Base-by-base conservation (phyloP, 176 grass and related monocot genomes). In the Triticum dicoccoides region DNA sequence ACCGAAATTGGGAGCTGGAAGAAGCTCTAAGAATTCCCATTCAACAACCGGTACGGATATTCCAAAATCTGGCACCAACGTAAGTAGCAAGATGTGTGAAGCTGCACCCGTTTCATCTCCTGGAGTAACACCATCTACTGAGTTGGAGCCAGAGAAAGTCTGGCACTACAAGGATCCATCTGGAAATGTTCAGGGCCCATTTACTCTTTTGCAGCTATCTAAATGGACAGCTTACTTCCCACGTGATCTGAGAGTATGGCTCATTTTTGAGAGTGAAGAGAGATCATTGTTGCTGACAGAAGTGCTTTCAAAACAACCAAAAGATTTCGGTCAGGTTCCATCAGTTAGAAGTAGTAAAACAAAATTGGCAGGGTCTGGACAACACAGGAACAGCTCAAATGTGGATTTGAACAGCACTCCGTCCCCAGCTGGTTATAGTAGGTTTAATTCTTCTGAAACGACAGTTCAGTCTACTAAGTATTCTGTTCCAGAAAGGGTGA, bases 151-250 rank as follows among this genome's bases (percentile, higher is more conserved):
- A 69, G 97, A 99, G 80, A 99, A 90, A 76, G 97, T 99, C 34
- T 99, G 97, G 97, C 94, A 97, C 73, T 99, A 99, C 73, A 94
- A 92, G 88, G 94, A 99, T 91, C 97, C 97, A 54, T 84, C 79
- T 87, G 97, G 97, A 85, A 91, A 80, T 86, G 83, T 99, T 89
- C 97, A 97, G 78, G 97, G 97, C 21, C 97, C 97, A 29, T 99
- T 97, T 78, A 91, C 94, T 76, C 84, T 99, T 39, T 65, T 86
- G 69, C 97, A 99, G 70, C 70, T 99, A 83, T 93, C 81, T 34
- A 99, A 94, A 61, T 99, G 97, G 97, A 91, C 85, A 15, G 86
- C 73, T 34, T 93, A 94, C 83, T 99, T 99, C 83, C 97, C 97
- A 80, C 77, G 62, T 83, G 88, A 94, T 62, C 85, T 94, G 73